These are phyloP conservation scores for Helotiales sp. DNA, from an alignment of 2,329 filamentous ascomycete species.

Conservation along the genomic window DNA sequence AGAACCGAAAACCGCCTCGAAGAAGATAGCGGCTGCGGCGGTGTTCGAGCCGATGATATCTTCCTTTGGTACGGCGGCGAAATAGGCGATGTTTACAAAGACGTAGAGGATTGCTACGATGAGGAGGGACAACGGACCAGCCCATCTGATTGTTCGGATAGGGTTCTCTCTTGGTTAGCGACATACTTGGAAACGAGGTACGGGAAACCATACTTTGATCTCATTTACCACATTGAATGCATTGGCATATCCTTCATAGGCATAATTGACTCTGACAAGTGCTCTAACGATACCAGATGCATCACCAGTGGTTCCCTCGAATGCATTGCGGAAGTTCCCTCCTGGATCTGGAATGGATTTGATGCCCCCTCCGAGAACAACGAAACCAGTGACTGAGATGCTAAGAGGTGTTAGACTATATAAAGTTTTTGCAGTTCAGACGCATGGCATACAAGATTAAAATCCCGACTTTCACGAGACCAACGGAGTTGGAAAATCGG, in stretches of 20 bases:
- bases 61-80: conserved; percentile 58
- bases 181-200: not conserved
- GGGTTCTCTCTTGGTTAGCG: conserved; percentile 51
- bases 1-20: conserved; percentile 57
- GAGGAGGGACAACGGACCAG: conserved; percentile 54
- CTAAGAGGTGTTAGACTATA: conserved; percentile 29
- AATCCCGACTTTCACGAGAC: conserved; percentile 63
- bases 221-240: conserved; percentile 67
- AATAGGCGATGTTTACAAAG: conserved; percentile 64
- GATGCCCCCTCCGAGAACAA: conserved; percentile 63
- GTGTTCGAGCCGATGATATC: conserved; percentile 57
- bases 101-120: conserved; percentile 60
- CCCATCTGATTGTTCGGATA: conserved; percentile 56
- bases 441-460: conserved; percentile 55
- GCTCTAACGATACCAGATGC: conserved; percentile 59
- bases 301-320: conserved; percentile 51
- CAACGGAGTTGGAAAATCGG: conserved; percentile 60
- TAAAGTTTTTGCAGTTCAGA: not conserved
- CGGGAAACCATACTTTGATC: conserved; percentile 48
- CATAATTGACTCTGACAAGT: conserved; percentile 62
- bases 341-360: conserved; percentile 54
- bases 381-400: conserved; percentile 63
- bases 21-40: conserved; percentile 48
- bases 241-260: conserved; percentile 62
- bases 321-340: conserved; percentile 60